Conservation (phyloP, 2,329 filamentous ascomycete species). For the Dothiorella sarmentorum region DNA sequence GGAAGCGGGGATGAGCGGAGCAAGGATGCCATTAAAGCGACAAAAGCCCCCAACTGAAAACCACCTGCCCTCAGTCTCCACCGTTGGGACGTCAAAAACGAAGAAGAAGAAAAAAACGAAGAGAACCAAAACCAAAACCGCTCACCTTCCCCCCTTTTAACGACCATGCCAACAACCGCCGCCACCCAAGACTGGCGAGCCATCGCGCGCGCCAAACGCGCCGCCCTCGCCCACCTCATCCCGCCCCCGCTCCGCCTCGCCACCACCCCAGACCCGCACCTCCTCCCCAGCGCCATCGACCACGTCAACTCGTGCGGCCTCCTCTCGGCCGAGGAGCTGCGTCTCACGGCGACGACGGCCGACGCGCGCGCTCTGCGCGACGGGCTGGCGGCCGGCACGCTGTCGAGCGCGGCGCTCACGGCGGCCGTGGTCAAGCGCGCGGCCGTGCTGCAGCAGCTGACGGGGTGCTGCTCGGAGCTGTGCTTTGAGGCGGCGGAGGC, state of each 20-base stretch:
- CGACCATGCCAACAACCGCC: too few species aligned
- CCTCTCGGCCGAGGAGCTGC: constrained; percentile 31
- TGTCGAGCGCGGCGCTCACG: constrained; percentile 43
- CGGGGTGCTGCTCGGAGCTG: constrained; percentile 43
- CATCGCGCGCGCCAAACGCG: neutral
- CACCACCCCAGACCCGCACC: neutral
- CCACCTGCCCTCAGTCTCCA: too few species aligned
- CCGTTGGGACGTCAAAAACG: too few species aligned
- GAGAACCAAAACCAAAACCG: too few species aligned
- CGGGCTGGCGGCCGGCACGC: constrained; percentile 25
- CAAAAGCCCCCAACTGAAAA: too few species aligned
- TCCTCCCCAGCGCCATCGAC: neutral
- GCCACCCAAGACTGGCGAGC: constrained; percentile 12
- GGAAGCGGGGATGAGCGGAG: too few species aligned
- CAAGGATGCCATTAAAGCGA: too few species aligned
- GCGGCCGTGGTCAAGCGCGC: constrained; percentile 54
- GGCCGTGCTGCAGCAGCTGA: constrained; percentile 56
- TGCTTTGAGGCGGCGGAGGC: constrained; percentile 45
- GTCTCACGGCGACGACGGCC: constrained; percentile 33
- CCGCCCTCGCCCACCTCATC: neutral
- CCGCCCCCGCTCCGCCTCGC: neutral
- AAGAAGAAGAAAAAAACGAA: too few species aligned
- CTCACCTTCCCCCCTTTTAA: too few species aligned
- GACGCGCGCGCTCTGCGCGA: constrained; percentile 33
- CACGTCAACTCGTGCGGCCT: constrained; percentile 25